phyloP scores from a whole-genome alignment of 768 basidiomycete genomes.

The Agrocybe praecox region DNA sequence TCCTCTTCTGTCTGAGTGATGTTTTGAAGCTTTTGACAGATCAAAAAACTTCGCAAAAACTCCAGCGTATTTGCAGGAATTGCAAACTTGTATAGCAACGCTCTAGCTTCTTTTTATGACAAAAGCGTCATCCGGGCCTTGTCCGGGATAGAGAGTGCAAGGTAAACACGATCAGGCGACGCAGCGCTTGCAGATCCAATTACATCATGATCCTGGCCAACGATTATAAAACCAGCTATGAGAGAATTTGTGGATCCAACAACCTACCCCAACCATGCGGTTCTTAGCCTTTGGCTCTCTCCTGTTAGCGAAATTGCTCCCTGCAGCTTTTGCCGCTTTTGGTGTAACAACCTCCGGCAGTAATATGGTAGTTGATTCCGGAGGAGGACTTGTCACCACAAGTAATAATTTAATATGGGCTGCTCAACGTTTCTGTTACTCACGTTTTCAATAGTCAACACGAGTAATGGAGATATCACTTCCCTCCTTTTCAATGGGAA shows the following conservation, averaged over 20 bases:
- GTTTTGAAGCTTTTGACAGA: neutral
- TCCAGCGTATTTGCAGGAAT: neutral
- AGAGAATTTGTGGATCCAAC: too few relatives aligned
- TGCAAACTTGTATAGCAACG: neutral
- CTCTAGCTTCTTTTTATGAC: neutral
- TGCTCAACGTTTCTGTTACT: neutral
- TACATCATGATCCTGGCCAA: neutral
- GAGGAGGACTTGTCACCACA: constrained; percentile 45
- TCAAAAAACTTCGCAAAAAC: neutral
- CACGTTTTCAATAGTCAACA: constrained; percentile 32
- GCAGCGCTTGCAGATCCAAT: neutral
- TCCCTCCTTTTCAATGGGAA: constrained; percentile 47
- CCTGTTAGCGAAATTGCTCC: constrained; percentile 25
- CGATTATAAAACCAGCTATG: neutral
- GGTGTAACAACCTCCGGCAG: constrained; percentile 44
- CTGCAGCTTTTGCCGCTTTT: constrained; percentile 44
- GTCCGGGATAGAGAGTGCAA: neutral
- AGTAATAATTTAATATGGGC: constrained; percentile 25
- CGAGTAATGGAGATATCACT: constrained; percentile 46
- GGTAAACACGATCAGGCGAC: neutral
- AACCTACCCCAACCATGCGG: neutral
- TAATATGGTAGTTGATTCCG: constrained; percentile 44
- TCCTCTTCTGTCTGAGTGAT: neutral
- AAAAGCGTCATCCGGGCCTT: neutral
- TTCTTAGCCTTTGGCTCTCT: constrained; percentile 13